Evolutionary conservation across 306 rosid species (phyloP), one percentile per base, ranked within the genome.

Genomic region (Lagenaria siceraria): DNA sequence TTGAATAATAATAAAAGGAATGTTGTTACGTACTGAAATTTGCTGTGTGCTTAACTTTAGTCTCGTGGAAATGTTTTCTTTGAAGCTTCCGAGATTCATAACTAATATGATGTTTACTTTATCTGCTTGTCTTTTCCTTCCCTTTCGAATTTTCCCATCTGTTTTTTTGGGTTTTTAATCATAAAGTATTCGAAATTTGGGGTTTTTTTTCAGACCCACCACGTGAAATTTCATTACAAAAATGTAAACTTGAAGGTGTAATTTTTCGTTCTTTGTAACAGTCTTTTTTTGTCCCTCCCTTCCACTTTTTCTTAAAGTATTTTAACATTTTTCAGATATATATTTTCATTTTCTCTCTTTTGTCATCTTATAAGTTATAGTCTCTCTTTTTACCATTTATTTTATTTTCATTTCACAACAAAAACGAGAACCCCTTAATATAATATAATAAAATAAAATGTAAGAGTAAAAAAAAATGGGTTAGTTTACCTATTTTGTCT

Each of bases 161-260:
- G 38, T 48, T 7, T 31, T 46, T 24, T 70, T 1, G 52, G 74
- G 52, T 66, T 66, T 66, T 38, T 38, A 19, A 66, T 36, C 29
- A 36, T 36, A 66, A 66, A 66, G 73, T 66, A 66, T 66, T 66
- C 52, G 10, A 66, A 38, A 38, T 38, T 66, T 64, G 48, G 29
- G 49, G 25, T 5, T 13, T 38, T 38, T 66, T 66, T 38, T 66
- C 19, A 81, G 84, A 79, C 89, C 85, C 88, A 85, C 91, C 96
- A 89, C 97, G 93, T 89, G 97, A 88, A 89, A 76, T 79, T 83
- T 46, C 63, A 61, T 76, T 64, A 70, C 70, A 68, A 77, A 69
- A 69, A 46, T 68, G 54, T 42, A 22, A 62, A 14, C 29, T 53
- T 5, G 24, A 21, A 49, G 52, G 17, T 65, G 21, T 29, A 72